Percentiles rank a stretch among this genome's conserved stretches.
Evolutionary conservation across 148 eudicot genomes (phyloP).

Genomic region (Rhododendron vialii): DNA sequence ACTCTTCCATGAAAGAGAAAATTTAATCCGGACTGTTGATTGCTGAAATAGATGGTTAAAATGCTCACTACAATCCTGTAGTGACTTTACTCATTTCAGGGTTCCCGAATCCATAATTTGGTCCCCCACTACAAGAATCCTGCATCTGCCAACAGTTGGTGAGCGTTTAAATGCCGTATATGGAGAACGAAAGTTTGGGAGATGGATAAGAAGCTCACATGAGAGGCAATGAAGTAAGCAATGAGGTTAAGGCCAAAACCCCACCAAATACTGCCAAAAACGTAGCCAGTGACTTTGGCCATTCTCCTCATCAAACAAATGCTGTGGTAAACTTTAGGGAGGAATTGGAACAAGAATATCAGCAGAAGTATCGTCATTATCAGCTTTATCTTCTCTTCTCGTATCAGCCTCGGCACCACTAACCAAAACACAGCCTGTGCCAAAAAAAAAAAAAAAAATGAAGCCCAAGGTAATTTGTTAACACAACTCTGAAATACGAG

Average conservation of each 20-base stretch:
- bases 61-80: too few species aligned
- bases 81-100: too few species aligned
- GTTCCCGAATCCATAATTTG: too few species aligned
- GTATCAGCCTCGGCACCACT: conserved; percentile 62
- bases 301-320: conserved; percentile 71
- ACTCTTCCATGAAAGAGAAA: too few species aligned
- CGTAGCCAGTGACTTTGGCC: conserved; percentile 90
- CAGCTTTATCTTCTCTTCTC: conserved; percentile 56
- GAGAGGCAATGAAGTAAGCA: conserved; percentile 90
- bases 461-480: neutral
- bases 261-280: conserved; percentile 98
- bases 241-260: conserved; percentile 89
- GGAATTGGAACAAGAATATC: conserved; percentile 68
- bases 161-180: neutral
- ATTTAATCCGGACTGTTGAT: too few species aligned
- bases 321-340: conserved; percentile 81
- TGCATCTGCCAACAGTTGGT: neutral
- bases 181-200: neutral
- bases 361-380: conserved; percentile 69
- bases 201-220: conserved; percentile 37
- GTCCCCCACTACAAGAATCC: too few species aligned
- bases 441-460: neutral
- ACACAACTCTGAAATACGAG: neutral
- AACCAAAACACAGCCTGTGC: conserved; percentile 75
- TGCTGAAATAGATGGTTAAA: too few species aligned